Base-by-base conservation (phyloP, 805 yeast species). In the Yamadazyma philogaea region DNA sequence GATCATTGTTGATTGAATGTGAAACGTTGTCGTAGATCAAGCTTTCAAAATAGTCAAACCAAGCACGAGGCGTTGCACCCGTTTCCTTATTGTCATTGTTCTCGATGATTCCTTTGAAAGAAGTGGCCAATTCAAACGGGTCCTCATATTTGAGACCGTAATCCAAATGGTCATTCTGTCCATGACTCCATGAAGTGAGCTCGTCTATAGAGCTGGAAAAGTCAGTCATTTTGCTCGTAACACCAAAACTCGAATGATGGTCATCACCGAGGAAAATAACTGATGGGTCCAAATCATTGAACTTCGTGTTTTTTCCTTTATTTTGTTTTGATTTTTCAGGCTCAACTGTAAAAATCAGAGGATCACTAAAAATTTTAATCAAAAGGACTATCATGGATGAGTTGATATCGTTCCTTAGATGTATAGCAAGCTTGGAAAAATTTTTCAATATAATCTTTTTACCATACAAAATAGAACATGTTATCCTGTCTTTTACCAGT, bases 191-290 rank as follows among this genome's bases (percentile, higher is more conserved):
- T n/a, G 37, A 34, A 12, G 12, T 39, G 14, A 42, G 34, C 30
- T 46, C 46, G 40, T 67, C 71, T 17, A 77, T 57, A 10, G 54
- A 48, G 3, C 50, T 39, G 26, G 60, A 53, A 12, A 42, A 34
- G 11, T 47, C 55, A 5, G 53, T 47, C 19, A 71, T 63, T 47
- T 77, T 77, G 51, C 82, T 75, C 0, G 83, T 72, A 1, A 79
- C 57, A 3, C 86, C 85, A 57, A 65, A 76, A 3, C 71, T 68
- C 52, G 68, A 70, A 15, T 72, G 75, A 46, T 68, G 72, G 35
- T 71, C 76, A 21, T 78, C 78, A 30, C 66, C 70, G 12, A 81
- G 63, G 27, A 77, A 37, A 5, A 64, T 42, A 2, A 46, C 35
- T 20, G 47, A 50, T 3, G 42, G 35, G 33, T 63, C 60, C 18